Base-by-base conservation (phyloP, 495 filamentous ascomycete species). In the Patellaria atrata region DNA sequence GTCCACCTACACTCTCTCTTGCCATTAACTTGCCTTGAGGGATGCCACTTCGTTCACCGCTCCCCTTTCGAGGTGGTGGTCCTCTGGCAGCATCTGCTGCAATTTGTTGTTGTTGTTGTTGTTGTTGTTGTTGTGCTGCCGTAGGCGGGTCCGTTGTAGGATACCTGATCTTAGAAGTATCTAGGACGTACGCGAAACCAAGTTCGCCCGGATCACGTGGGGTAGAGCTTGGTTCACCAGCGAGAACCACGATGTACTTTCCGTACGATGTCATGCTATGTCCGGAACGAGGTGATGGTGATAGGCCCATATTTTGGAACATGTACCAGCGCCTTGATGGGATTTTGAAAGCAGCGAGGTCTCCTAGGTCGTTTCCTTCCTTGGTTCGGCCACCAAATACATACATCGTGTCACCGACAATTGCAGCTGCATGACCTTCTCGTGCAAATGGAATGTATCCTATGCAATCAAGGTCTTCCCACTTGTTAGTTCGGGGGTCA, bases 301-400 rank as follows among this genome's bases (percentile, higher is more conserved):
- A 86, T 1, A 83, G 87, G 0, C 91, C 91, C 91, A 99, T 99
- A 48, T 99, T 99, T 50, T 96, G 91, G 60, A 99, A 99, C 8
- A 87, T 96, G 52, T 94, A 99, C 91, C 91, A 99, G 23, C 91
- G 76, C 37, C 79, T 74, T 4, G 82, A 79, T 2, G 77, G 71
- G 41, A 99, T 96, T 15, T 86, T 73, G 59, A 99, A 99, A 1
- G 91, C 89, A 1, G 91, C 87, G 29, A 99, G 59, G 55, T 99
- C 91, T 14, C 89, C 91, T 13, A 96, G 60, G 51, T 96, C 91
- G 18, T 73, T 66, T 0, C 91, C 91, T 32, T 92, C 82, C 48
- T 94, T 80, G 3, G 81, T 92, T 28, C 91, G 77, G n/a, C 91
- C 91, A 41, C 91, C 91, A 52, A 99, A 99, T 37, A 96, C 79